A percentile compares a stretch with the other conserved stretches of the same genome.
Conservation (phyloP, 257 asterid species). For the Fraxinus cuspidata region DNA sequence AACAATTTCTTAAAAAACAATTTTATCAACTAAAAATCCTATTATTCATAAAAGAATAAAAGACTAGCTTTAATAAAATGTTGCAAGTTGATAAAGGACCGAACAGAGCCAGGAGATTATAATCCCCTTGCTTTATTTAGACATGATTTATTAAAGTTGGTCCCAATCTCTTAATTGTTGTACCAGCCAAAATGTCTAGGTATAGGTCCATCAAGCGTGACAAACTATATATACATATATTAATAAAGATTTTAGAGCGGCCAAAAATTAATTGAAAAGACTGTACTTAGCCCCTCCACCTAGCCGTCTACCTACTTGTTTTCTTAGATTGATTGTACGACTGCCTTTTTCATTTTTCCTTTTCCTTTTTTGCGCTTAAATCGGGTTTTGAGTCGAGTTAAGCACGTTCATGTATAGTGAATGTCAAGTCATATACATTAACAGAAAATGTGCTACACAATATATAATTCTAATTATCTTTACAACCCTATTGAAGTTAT, state of each 20-base stretch:
- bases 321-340: neutral
- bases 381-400: neutral
- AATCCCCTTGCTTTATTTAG: neutral
- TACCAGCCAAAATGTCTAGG: neutral
- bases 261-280: too few relatives aligned
- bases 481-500: too few relatives aligned
- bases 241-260: too few relatives aligned
- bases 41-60: too few relatives aligned
- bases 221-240: neutral
- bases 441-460: neutral
- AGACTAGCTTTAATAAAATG: too few relatives aligned
- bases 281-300: neutral
- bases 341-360: too few relatives aligned
- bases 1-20: too few relatives aligned
- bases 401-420: neutral
- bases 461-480: neutral
- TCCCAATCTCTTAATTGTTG: neutral
- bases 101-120: neutral
- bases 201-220: neutral
- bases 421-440: too few relatives aligned
- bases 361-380: neutral
- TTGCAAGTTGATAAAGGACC: neutral
- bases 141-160: neutral
- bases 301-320: neutral
- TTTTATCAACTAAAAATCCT: too few relatives aligned